These are phyloP conservation scores for Pseudonectria foliicola DNA, from an alignment of 2,329 filamentous ascomycete species.

Conservation along the genomic window DNA sequence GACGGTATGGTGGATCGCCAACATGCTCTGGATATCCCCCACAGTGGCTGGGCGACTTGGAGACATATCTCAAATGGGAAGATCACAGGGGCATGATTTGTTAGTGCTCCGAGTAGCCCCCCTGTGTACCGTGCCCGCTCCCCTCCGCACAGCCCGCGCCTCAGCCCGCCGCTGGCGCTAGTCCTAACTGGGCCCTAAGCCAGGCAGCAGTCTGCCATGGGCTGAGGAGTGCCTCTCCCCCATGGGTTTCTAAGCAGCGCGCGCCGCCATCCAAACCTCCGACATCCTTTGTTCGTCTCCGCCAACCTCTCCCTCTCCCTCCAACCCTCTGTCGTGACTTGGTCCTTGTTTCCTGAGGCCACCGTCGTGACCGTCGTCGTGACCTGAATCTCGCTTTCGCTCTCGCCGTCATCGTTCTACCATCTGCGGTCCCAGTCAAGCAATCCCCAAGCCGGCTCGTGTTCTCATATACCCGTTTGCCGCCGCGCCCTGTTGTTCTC, in stretches of 20 bases:
- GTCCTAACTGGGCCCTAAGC: constrained; percentile 13
- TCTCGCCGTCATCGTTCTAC: no score
- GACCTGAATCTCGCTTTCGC: no score
- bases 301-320: constrained; percentile 12
- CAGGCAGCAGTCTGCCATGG: constrained; percentile 28
- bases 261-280: background rate
- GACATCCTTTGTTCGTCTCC: constrained; percentile 4
- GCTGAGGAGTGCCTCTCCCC: constrained; percentile 16
- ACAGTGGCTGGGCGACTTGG: constrained; percentile 16
- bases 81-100: constrained; percentile 2
- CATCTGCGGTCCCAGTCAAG: no score
- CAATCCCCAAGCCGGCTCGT: no score
- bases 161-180: constrained; percentile 17
- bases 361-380: no score
- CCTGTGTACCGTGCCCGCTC: constrained; percentile 7
- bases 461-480: no score
- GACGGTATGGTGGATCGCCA: constrained; percentile 11
- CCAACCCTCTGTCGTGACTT: constrained; percentile 4
- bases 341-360: no score
- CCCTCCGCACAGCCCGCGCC: constrained; percentile 23
- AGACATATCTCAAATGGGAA: constrained; percentile 7
- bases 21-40: constrained; percentile 4
- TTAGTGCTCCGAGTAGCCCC: constrained; percentile 10
- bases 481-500: no score
- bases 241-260: constrained; percentile 21